A percentile compares a stretch with the other conserved stretches of the same genome.
Evolutionary conservation across 2,329 filamentous ascomycete genomes (phyloP).

Genomic region (Pezicula neosporulosa): DNA sequence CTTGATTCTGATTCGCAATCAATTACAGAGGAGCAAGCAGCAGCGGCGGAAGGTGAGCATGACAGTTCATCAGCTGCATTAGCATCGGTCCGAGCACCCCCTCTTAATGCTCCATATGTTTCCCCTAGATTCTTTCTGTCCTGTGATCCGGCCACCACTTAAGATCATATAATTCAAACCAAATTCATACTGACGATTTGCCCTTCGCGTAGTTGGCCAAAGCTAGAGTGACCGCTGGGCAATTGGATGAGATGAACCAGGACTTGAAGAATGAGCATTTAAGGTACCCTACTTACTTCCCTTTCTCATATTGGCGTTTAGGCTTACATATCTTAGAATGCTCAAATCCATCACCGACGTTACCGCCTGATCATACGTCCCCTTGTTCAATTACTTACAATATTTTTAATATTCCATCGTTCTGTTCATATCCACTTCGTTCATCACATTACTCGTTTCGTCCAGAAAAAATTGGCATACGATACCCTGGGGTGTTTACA

Average conservation of each 20-base stretch:
- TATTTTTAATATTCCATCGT: neutral
- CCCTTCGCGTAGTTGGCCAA: slow-evolving; percentile 24
- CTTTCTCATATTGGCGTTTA: neutral
- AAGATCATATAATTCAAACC: neutral
- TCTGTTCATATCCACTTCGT: neutral
- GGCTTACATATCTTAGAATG: slow-evolving; percentile 2
- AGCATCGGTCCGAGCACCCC: slow-evolving; percentile 56
- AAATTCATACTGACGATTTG: neutral
- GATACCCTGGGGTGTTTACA: neutral
- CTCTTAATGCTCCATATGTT: slow-evolving; percentile 19
- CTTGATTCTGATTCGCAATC: slow-evolving; percentile 28
- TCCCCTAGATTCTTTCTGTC: slow-evolving; percentile 4
- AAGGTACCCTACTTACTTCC: slow-evolving; percentile 24
- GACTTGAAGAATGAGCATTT: slow-evolving; percentile 54
- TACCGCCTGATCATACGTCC: neutral
- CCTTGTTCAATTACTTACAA: neutral
- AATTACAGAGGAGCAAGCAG: slow-evolving; percentile 27
- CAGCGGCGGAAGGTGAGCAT: slow-evolving; percentile 54
- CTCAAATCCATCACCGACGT: slow-evolving; percentile 8
- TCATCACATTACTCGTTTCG: neutral
- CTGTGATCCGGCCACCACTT: neutral
- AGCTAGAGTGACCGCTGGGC: slow-evolving; percentile 25
- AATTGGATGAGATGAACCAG: slow-evolving; percentile 48
- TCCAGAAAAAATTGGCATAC: neutral
- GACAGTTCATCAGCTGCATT: slow-evolving; percentile 63